Evolutionary conservation across 371 early-diverging fungal species (phyloP).

Genomic region (Thermomucor indicae-seudaticae): DNA sequence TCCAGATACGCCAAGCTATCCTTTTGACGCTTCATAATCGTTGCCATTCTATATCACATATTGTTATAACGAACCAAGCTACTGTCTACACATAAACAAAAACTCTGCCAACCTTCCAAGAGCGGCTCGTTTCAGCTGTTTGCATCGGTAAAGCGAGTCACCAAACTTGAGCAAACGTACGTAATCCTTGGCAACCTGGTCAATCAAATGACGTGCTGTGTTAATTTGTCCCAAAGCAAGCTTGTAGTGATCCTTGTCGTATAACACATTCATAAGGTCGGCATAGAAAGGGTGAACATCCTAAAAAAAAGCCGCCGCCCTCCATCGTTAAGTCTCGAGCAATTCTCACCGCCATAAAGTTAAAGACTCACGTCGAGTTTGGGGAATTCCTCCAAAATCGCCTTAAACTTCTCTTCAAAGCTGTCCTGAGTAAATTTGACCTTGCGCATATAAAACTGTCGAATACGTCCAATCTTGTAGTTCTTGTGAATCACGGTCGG

Average conservation of each 20-base stretch:
- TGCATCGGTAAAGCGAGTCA: slow-evolving; percentile 99
- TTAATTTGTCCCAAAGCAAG: slow-evolving; percentile 99
- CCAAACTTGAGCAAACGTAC: slow-evolving; percentile 98
- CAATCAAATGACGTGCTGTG: slow-evolving; percentile 95
- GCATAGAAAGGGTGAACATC: slow-evolving; percentile 99
- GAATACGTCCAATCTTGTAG: slow-evolving; percentile 95
- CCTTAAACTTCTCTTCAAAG: slow-evolving; percentile 94
- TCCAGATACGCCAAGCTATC: slow-evolving; percentile 98
- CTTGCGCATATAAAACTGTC: slow-evolving; percentile 99
- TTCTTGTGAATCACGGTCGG: slow-evolving; percentile 98
- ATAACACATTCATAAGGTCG: slow-evolving; percentile 99
- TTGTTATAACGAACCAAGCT: too few species aligned
- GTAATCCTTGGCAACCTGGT: slow-evolving; percentile 97
- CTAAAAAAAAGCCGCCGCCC: slow-evolving; percentile 37
- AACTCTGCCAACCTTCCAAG: slow-evolving; percentile 68
- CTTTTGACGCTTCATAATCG: slow-evolving; percentile 99
- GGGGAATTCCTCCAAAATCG: slow-evolving; percentile 97
- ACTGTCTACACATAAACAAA: too few species aligned
- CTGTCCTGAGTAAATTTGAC: slow-evolving; percentile 99
- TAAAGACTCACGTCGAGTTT: slow-evolving; percentile 87
- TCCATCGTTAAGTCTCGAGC: neutral
- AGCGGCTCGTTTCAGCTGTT: slow-evolving; percentile 99
- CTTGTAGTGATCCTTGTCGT: slow-evolving; percentile 99
- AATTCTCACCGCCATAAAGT: neutral
- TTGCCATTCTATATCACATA: slow-evolving; percentile 92